These are phyloP conservation scores for Colletotrichum euphorbiae DNA, from an alignment of 2,329 filamentous ascomycete species.

Conservation along the genomic window DNA sequence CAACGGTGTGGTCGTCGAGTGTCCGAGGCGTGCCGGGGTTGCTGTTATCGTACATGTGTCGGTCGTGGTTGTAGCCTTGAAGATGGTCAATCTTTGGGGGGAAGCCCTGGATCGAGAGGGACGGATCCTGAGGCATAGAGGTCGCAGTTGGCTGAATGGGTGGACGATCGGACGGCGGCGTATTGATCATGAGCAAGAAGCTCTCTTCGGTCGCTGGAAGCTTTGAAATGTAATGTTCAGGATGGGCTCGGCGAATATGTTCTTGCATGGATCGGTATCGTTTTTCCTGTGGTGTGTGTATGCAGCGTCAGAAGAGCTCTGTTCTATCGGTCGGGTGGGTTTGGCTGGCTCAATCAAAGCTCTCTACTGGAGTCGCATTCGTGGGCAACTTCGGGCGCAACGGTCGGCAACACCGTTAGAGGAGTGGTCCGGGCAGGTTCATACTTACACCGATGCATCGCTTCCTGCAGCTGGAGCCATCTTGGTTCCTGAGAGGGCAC, in stretches of 20 bases:
- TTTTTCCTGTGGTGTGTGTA: constrained; percentile 75
- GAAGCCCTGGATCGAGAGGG: constrained; percentile 40
- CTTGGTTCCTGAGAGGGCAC: constrained; percentile 94
- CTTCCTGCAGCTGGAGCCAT: constrained; percentile 97
- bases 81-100: constrained; percentile 42
- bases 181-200: constrained; percentile 96
- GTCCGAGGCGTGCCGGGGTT: constrained; percentile 76
- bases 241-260: constrained; percentile 96
- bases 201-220: constrained; percentile 97
- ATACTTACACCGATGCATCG: constrained; percentile 95
- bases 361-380: constrained; percentile 25
- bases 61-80: constrained; percentile 69
- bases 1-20: constrained; percentile 75
- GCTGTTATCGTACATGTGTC: constrained; percentile 74
- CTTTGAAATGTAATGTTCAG: constrained; percentile 97
- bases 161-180: constrained; percentile 71
- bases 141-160: constrained; percentile 49
- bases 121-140: constrained; percentile 40
- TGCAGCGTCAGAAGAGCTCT: constrained; percentile 42
- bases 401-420: constrained; percentile 20
- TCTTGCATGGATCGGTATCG: constrained; percentile 99
- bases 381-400: constrained; percentile 15
- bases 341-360: constrained; percentile 27
- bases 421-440: constrained; percentile 13
- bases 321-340: constrained; percentile 14